phyloP scores from a whole-genome alignment of 495 filamentous ascomycete species.

The Xylaria palmicola region DNA sequence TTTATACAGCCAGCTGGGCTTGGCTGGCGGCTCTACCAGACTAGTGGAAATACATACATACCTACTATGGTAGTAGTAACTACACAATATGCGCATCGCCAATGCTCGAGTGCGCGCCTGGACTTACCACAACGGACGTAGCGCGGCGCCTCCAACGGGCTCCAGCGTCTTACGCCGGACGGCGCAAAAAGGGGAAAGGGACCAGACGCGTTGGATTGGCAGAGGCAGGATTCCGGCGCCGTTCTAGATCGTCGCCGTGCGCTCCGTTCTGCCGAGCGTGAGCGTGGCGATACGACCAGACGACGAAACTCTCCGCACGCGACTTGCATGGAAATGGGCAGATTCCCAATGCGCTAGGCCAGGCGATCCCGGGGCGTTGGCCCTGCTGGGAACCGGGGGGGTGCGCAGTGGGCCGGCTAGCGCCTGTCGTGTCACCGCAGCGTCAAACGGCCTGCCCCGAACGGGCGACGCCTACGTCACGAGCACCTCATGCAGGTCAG shows the following conservation, averaged over 20 bases:
- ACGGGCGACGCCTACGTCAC: neutral
- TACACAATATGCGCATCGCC: no score
- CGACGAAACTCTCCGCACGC: no score
- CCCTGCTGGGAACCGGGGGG: no score
- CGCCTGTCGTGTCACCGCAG: neutral
- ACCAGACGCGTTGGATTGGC: neutral
- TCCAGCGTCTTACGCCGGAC: no score
- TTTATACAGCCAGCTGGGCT: no score
- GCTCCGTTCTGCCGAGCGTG: constrained; percentile 9
- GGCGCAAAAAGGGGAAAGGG: no score
- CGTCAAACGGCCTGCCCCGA: neutral
- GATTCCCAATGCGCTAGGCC: neutral
- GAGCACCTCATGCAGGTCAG: neutral
- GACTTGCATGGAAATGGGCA: neutral
- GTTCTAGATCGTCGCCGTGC: neutral
- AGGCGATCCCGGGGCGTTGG: no score
- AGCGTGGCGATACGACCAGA: neutral
- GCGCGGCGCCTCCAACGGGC: neutral
- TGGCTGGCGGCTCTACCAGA: no score
- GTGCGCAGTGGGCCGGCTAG: neutral
- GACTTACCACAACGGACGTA: neutral
- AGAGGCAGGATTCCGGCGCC: neutral
- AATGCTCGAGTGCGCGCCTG: neutral
- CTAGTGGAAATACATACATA: no score
- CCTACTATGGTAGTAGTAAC: no score